Percentiles rank a stretch among this genome's conserved stretches.
These are phyloP conservation scores for Capronia epimyces DNA, from an alignment of 2,329 filamentous ascomycete genomes.

Conservation along the genomic window DNA sequence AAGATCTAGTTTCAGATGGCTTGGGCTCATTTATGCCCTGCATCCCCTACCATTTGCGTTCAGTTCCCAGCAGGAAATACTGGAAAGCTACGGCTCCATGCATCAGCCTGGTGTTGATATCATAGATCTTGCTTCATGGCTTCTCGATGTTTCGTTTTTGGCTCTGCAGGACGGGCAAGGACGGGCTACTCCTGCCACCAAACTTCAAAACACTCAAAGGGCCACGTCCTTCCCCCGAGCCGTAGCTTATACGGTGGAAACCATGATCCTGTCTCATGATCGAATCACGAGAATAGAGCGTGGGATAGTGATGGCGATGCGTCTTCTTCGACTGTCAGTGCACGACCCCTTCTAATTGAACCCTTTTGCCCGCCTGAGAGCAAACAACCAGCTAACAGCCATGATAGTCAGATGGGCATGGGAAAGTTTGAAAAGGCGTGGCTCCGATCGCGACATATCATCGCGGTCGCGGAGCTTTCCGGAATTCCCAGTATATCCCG, in stretches of 20 bases:
- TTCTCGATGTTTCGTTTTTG: slow-evolving; percentile 15
- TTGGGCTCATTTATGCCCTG: slow-evolving; percentile 5
- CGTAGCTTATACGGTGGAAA: slow-evolving; percentile 14
- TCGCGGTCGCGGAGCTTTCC: slow-evolving; percentile 38
- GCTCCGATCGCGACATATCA: slow-evolving; percentile 36
- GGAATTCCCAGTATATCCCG: slow-evolving; percentile 32
- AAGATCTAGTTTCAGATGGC: slow-evolving; percentile 5
- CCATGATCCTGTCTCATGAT: slow-evolving; percentile 28
- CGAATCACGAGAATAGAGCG: slow-evolving; percentile 32
- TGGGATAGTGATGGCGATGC: slow-evolving; percentile 31
- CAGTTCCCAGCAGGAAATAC: slow-evolving; percentile 11
- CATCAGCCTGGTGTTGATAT: slow-evolving; percentile 8
- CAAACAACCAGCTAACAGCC: background rate
- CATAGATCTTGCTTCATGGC: slow-evolving; percentile 15
- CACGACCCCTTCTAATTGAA: background rate
- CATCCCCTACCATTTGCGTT: slow-evolving; percentile 9
- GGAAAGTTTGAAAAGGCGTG: slow-evolving; percentile 36
- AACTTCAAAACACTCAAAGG: slow-evolving; percentile 3
- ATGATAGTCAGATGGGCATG: slow-evolving; percentile 31
- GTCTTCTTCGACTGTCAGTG: slow-evolving; percentile 36
- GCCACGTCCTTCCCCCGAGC: slow-evolving; percentile 7
- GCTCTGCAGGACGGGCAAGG: slow-evolving; percentile 11
- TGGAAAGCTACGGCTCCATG: slow-evolving; percentile 13
- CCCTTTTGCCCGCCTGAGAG: too few relatives aligned
- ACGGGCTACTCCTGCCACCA: background rate